These are phyloP conservation scores for Venturia pyrina DNA, from an alignment of 2,329 filamentous ascomycete species.

Conservation along the genomic window DNA sequence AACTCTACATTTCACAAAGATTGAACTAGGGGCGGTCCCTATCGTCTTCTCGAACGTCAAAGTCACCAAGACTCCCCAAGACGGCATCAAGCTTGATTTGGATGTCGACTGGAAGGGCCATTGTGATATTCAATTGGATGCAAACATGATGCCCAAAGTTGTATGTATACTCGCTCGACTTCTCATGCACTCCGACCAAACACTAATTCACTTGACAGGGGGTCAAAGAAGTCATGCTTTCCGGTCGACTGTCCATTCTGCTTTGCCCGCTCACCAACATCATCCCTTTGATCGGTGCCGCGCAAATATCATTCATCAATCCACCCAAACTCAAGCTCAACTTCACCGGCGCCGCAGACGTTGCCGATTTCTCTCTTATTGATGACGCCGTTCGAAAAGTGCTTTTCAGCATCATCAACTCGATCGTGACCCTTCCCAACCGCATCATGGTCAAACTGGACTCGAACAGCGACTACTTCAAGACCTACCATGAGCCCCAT, in stretches of 20 bases:
- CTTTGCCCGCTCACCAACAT: conserved; percentile 36
- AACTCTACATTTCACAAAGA: conserved; percentile 34
- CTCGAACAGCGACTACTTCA: conserved; percentile 37
- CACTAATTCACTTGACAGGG: conserved; percentile 23
- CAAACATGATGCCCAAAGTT: conserved; percentile 34
- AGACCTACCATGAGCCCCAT: conserved; percentile 34
- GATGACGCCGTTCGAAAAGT: conserved; percentile 35
- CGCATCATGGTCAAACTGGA: conserved; percentile 41
- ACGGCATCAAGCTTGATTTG: conserved; percentile 40
- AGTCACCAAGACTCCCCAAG: conserved; percentile 34
- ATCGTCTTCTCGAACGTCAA: conserved; percentile 33
- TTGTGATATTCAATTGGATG: conserved; percentile 39
- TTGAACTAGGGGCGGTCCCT: conserved; percentile 36
- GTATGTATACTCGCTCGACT: conserved; percentile 19
- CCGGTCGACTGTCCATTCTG: conserved; percentile 34
- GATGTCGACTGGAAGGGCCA: conserved; percentile 37
- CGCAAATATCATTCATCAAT: conserved; percentile 41
- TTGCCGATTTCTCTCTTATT: conserved; percentile 34
- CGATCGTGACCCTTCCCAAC: conserved; percentile 40
- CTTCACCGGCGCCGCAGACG: conserved; percentile 38
- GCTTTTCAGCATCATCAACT: conserved; percentile 34
- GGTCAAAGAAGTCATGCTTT: conserved; percentile 35
- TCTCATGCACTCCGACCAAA: neutral
- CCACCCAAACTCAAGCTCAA: conserved; percentile 35
- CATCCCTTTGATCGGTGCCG: conserved; percentile 41